Evolutionary conservation across 768 basidiomycete species (phyloP).

Genomic region (Polyporus arcularius): DNA sequence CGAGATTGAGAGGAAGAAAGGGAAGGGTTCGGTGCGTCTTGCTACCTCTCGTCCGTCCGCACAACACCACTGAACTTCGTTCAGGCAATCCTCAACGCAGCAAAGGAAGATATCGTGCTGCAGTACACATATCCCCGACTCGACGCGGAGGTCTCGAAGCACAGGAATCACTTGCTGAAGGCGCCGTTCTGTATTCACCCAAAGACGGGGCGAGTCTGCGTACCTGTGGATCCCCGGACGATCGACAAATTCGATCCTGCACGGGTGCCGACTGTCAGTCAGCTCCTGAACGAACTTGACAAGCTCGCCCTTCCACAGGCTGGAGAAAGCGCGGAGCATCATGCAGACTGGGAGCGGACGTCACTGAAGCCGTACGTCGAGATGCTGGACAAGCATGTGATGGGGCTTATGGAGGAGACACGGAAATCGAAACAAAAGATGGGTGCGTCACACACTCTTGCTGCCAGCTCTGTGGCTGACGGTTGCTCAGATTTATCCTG

Average conservation of each 20-base stretch:
- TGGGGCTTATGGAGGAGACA: constrained; percentile 56
- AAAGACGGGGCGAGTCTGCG: constrained; percentile 92
- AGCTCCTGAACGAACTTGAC: constrained; percentile 83
- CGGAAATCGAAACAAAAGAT: constrained; percentile 43
- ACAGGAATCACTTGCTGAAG: constrained; percentile 96
- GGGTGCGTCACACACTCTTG: neutral
- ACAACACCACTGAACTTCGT: neutral
- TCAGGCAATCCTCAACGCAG: constrained; percentile 40
- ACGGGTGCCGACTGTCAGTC: constrained; percentile 81
- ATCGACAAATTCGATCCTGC: constrained; percentile 86
- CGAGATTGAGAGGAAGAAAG: constrained; percentile 19
- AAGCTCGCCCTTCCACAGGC: constrained; percentile 9
- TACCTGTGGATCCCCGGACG: constrained; percentile 78
- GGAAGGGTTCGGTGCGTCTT: neutral
- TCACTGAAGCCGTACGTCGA: constrained; percentile 89
- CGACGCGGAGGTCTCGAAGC: constrained; percentile 96
- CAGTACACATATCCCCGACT: constrained; percentile 96
- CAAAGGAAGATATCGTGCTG: constrained; percentile 85
- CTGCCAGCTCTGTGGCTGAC: neutral
- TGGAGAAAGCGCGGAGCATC: constrained; percentile 24
- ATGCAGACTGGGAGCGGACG: constrained; percentile 83
- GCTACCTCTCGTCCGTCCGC: neutral
- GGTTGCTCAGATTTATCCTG: neutral
- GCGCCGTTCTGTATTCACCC: constrained; percentile 98
- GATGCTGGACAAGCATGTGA: constrained; percentile 77